Conservation (phyloP, 805 yeast species). For the Pichia heedii region DNA sequence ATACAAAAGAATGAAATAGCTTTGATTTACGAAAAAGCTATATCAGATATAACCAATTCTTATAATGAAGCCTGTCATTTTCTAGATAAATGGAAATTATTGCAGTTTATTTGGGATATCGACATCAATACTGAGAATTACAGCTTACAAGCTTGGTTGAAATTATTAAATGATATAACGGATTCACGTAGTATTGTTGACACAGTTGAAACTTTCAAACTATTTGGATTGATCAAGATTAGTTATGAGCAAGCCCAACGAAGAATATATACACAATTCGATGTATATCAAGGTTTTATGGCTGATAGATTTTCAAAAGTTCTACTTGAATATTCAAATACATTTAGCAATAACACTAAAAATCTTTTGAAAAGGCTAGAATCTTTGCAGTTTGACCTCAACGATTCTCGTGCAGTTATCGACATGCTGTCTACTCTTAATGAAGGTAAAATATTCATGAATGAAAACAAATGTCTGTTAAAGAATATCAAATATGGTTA, state of each 20-base stretch:
- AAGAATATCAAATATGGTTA: constrained; percentile 23
- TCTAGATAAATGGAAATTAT: constrained; percentile 36
- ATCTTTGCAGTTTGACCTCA: not conserved
- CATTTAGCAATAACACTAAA: not conserved
- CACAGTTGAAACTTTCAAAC: constrained; percentile 31
- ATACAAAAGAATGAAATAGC: constrained; percentile 10
- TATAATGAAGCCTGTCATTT: not conserved
- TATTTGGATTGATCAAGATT: constrained; percentile 35
- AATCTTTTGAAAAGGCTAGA: not conserved
- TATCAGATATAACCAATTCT: not conserved
- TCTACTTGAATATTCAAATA: not conserved
- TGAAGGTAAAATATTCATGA: constrained; percentile 14
- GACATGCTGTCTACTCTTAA: constrained; percentile 33
- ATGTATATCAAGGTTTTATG: constrained; percentile 39
- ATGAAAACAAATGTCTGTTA: not conserved
- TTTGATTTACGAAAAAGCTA: not conserved
- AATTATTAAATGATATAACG: constrained; percentile 35
- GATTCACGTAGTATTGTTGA: constrained; percentile 41
- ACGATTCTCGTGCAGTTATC: constrained; percentile 16
- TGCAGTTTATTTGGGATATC: constrained; percentile 55
- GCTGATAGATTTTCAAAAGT: not conserved
- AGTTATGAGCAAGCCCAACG: constrained; percentile 46
- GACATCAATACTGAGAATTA: constrained; percentile 23
- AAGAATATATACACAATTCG: constrained; percentile 40
- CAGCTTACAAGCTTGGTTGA: constrained; percentile 40